Evolutionary conservation across 1,284 basidiomycete genomes (phyloP), one percentile per base, ranked within the genome.

Genomic region (Sanghuangporus baumii): DNA sequence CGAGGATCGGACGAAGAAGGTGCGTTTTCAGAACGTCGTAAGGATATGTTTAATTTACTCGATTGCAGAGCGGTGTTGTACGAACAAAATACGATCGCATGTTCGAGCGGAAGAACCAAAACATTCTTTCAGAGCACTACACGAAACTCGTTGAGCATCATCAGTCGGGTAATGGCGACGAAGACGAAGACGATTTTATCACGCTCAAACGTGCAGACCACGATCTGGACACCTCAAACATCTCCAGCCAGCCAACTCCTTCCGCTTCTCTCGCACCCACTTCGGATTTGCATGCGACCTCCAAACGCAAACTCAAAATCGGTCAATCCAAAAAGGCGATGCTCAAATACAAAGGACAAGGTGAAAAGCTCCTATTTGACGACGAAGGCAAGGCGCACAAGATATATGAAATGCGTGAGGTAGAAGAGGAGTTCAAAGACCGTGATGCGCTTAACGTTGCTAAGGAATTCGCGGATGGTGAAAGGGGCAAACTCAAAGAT

Each of bases 41-140:
- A 23, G 31, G 7, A 36, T 41, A 41, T 65, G 12, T 41, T 46
- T 57, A 38, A 16, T 23, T 65, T 26, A 36, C 23, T 26, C 65
- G 12, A 31, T 1, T 64, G 69, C 59, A 75, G 72, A 70, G 71
- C 43, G 43, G 43, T n/a, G 70, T 69, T 23, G 89, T 95, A 0
- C 84, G 93, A 61, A 98, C 97, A 4, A 98, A 97, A 77, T 98
- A 98, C 74, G 97, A 99, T 74, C 87, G 94, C 59, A 98, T 99
- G 94, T 99, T 99, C 72, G 91, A 93, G 71, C 87, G 96, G 63
- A 96, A 93, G 75, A 98, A 98, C 74, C 96, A 98, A 74, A 91
- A 88, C 67, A 90, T 98, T 59, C 83, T 98, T 18, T 95, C 94
- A 0, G 85, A 89, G 66, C 96, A 98, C 74, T 98, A 98, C 76